Base-by-base conservation (phyloP, 495 filamentous ascomycete species). In the Haplographium delicatum region DNA sequence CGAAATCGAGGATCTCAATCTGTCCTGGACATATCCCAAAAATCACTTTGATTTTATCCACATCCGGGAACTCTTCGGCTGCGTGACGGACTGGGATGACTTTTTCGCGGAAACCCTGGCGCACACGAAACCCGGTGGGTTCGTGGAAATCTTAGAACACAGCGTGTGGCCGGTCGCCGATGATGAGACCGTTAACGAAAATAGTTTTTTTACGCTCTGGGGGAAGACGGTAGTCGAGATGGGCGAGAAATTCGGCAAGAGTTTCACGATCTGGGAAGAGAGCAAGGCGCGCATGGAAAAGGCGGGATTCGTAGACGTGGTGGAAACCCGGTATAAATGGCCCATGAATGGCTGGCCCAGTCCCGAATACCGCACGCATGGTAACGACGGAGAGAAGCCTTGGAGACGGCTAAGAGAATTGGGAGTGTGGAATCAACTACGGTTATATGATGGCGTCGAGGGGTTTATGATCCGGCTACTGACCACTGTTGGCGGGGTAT, bases 31-130 rank as follows among this genome's bases (percentile, higher is more conserved):
- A 34, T 76, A 70, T 56, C 45, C 62, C 0, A 54, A 25, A 15
- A 40, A 65, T 13, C 47, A 60, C 15, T 56, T 56, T 23, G 80
- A 82, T 62, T 74, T 72, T 47, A 68, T 82, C 39, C 77, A 83
- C 59, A 56, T 71, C 6, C 75, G 80, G 4, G 76, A 70, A 50
- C 57, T 83, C 16, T 65, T 70, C 38, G 76, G 77, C 20, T 66
- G 65, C 6, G 63, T 82, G n/a, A 22, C 51, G 7, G 69, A 81
- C 54, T 83, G 75, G 76, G 52, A 63, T 2, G 59, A 53, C n/a
- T 54, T 78, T 9, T 63, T 68, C 42, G n/a, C 46, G 15, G 58
- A 73, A n/a, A 23, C 40, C 3, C 51, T 30, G 10, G 37, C 45
- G 9, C 41, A 46, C 19, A 51, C 72, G n/a, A 64, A 66, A 30